Base-by-base conservation (phyloP, 805 yeast species). In the Saccharomyces jurei region DNA sequence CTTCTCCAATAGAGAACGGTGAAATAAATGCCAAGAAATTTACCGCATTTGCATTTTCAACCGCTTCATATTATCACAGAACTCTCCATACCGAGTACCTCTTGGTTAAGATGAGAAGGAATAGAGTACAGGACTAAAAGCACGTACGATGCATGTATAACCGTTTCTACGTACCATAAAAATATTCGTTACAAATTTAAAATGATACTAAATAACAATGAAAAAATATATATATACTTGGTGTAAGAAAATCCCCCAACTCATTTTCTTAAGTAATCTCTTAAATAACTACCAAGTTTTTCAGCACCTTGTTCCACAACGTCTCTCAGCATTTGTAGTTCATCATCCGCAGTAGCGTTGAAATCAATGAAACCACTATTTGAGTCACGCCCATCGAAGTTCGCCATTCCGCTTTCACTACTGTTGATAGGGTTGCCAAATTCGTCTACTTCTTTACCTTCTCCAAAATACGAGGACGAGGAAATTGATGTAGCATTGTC, bases 271-370 rank as follows among this genome's bases (percentile, higher is more conserved):
- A 92, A 74, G 65, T 88, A 89, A 67, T 92, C 97, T 64, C 98
- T 82, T 74, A 94, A 76, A 67, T 86, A 83, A 29, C 85, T 86
- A 29, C 95, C 89, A 54, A 92, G 76, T 72, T 88, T 90, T 66
- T 84, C 87, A 26, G 97, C 98, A 56, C 98, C 98, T 60, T 83
- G 87, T 71, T 92, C 98, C 59, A 94, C 79, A 14, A 90, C 97
- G 70, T 89, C 96, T 74, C 88, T 90, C 66, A 94, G 74, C 54
- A 85, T 89, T 50, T 86, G 89, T 67, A 94, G 75, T 71, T 94
- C 99, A 65, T 94, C 96, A 62, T 84, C 84, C n/a, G 92, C 85
- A 54, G 86, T 83, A 50, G 84, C 83, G 52, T 85, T 77, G 65
- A 88, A 83, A 58, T 84, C 81, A 46, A 82, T 89, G 54, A 87